Percentiles rank a stretch among this genome's conserved stretches.
Conservation (phyloP, 1,284 basidiomycete species). For the Leccinum pachyderme region DNA sequence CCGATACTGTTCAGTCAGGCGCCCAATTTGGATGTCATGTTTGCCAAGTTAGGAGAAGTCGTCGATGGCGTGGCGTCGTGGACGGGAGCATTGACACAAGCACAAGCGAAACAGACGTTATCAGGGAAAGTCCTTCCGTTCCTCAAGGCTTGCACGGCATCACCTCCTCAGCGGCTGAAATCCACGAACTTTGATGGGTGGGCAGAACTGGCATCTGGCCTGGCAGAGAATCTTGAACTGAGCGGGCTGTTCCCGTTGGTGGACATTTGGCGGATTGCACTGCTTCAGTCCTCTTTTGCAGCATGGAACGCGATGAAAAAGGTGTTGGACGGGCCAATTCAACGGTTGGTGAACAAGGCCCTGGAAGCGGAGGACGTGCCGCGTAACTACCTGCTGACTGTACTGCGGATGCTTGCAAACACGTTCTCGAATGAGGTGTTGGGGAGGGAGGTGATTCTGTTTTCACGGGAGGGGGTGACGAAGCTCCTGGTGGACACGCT, state of each 20-base stretch:
- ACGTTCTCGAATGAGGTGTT: conserved; percentile 57
- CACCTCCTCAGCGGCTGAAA: conserved; percentile 17
- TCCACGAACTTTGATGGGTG: conserved; percentile 24
- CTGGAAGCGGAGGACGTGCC: conserved; percentile 33
- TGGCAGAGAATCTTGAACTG: conserved; percentile 50
- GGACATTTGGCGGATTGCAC: conserved; percentile 81
- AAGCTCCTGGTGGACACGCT: conserved; percentile 63
- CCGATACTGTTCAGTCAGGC: conserved; percentile 76
- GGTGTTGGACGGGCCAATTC: conserved; percentile 38
- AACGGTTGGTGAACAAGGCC: conserved; percentile 46
- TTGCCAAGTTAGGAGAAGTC: conserved; percentile 63
- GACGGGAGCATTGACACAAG: conserved; percentile 35
- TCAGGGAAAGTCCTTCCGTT: conserved; percentile 55
- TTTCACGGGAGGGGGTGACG: conserved; percentile 40
- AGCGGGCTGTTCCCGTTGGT: conserved; percentile 76
- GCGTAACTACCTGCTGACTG: conserved; percentile 64
- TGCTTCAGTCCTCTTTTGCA: conserved; percentile 61
- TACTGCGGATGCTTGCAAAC: conserved; percentile 76
- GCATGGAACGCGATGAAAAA: conserved; percentile 45
- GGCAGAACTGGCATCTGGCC: conserved; percentile 40
- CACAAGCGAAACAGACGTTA: conserved; percentile 51
- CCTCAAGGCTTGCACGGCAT: conserved; percentile 55
- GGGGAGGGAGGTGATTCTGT: conserved; percentile 49
- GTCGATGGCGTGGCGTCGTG: conserved; percentile 46
- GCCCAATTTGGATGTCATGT: conserved; percentile 65